Percentiles rank a stretch among this genome's conserved stretches.
Conservation (phyloP, 1,139 yeast genomes). For the Pichia sp. region DNA sequence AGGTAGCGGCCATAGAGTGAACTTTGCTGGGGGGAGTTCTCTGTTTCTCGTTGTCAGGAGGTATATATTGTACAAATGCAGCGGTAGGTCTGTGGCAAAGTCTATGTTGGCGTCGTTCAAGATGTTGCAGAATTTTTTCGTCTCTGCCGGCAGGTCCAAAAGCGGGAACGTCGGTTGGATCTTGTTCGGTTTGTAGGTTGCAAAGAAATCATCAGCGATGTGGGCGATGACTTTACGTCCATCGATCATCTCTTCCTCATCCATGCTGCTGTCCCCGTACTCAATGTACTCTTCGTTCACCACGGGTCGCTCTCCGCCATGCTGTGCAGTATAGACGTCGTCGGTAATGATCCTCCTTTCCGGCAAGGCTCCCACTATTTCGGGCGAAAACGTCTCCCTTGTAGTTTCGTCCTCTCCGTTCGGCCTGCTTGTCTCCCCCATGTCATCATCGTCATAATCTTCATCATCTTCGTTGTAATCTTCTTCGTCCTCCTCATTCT, state of each 20-base stretch:
- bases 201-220: not conserved
- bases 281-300: not conserved
- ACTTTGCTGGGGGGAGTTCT: slow-evolving; percentile 38
- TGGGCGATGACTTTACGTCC: not conserved
- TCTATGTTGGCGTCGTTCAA: slow-evolving; percentile 41
- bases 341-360: not conserved
- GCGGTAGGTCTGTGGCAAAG: slow-evolving; percentile 44
- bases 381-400: not conserved
- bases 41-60: slow-evolving; percentile 36
- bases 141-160: not conserved
- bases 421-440: not conserved
- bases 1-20: slow-evolving; percentile 49
- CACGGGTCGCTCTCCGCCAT: not conserved
- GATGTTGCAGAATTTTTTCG: slow-evolving; percentile 24
- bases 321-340: not conserved
- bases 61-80: slow-evolving; percentile 49
- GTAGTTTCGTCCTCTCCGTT: not conserved
- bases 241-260: not conserved
- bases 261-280: not conserved
- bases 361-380: not conserved
- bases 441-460: not conserved
- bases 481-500: slow-evolving; percentile 1
- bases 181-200: not conserved
- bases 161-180: not conserved
- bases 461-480: not conserved